A percentile compares a stretch with the other conserved stretches of the same genome.
These are phyloP conservation scores for Mycotypha africana DNA, from an alignment of 371 early-diverging fungal species.

Conservation along the genomic window DNA sequence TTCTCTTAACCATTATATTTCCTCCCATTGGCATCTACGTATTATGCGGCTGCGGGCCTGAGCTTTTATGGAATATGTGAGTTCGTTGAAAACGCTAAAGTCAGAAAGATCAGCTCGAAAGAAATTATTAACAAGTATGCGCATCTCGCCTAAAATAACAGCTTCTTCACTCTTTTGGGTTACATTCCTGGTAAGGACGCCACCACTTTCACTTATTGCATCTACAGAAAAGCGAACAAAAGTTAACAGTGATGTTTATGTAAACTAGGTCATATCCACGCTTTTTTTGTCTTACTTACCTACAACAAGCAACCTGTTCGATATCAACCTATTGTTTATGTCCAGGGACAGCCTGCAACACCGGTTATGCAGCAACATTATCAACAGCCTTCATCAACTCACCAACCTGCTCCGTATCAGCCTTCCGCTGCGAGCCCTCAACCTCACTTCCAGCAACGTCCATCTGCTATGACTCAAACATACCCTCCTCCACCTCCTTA, in stretches of 20 bases:
- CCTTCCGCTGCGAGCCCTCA: too few species aligned
- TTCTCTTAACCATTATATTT: slow-evolving; percentile 14
- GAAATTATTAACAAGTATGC: background rate
- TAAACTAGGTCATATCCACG: slow-evolving; percentile 18
- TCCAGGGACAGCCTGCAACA: too few species aligned
- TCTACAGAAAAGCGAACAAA: background rate
- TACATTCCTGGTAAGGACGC: slow-evolving; percentile 13
- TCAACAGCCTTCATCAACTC: too few species aligned
- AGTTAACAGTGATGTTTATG: background rate
- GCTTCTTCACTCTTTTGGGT: slow-evolving; percentile 15
- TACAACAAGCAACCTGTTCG: too few species aligned
- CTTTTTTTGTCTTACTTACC: slow-evolving; percentile 18
- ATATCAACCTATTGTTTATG: too few species aligned
- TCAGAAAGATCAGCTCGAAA: too few species aligned
- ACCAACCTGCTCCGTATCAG: too few species aligned
- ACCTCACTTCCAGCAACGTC: too few species aligned
- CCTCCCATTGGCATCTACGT: slow-evolving; percentile 24
- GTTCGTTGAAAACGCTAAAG: too few species aligned
- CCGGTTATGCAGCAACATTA: too few species aligned
- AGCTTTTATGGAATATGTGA: slow-evolving; percentile 24
- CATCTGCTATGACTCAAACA: too few species aligned
- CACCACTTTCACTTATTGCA: background rate
- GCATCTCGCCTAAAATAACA: slow-evolving; percentile 1
- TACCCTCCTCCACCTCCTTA: too few species aligned
- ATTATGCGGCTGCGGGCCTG: slow-evolving; percentile 20